Percentiles rank a stretch among this genome's conserved stretches.
Evolutionary conservation across 169 alveolate species (phyloP).

Genomic region (Cryptosporidium tyzzeri): DNA sequence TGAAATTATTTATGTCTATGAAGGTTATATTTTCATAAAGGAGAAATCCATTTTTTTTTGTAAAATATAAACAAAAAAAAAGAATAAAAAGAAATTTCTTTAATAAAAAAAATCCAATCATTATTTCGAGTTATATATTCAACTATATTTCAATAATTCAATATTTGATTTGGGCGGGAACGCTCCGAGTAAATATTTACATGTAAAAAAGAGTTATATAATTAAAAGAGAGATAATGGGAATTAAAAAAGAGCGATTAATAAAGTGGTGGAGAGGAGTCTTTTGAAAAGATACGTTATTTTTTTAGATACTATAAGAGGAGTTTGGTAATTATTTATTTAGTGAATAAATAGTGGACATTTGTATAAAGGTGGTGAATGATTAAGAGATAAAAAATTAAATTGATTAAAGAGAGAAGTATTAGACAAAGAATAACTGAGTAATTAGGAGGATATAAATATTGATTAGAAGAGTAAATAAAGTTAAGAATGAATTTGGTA

Average conservation of each 20-base stretch:
- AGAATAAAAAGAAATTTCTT: background rate
- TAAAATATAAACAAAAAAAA: no score
- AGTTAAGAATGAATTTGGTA: background rate
- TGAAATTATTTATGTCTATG: no score
- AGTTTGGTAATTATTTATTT: background rate
- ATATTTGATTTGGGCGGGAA: background rate
- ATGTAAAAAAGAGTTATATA: slow-evolving; percentile 5
- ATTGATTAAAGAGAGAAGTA: no score
- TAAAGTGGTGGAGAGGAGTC: background rate
- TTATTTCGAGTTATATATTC: background rate
- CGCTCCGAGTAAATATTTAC: background rate
- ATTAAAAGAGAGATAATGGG: slow-evolving; percentile 9
- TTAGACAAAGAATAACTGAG: no score
- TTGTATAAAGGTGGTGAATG: background rate
- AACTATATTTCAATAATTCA: background rate
- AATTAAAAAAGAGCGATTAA: slow-evolving; percentile 13
- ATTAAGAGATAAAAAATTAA: background rate
- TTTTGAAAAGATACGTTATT: background rate
- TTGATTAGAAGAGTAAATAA: background rate
- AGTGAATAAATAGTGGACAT: background rate
- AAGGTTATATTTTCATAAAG: no score
- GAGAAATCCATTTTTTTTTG: no score
- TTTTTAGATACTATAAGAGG: background rate
- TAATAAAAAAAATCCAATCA: background rate
- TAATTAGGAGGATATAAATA: background rate